Base-by-base conservation (phyloP, 2,329 filamentous ascomycete genomes). In the Cryoendolithus antarcticus region DNA sequence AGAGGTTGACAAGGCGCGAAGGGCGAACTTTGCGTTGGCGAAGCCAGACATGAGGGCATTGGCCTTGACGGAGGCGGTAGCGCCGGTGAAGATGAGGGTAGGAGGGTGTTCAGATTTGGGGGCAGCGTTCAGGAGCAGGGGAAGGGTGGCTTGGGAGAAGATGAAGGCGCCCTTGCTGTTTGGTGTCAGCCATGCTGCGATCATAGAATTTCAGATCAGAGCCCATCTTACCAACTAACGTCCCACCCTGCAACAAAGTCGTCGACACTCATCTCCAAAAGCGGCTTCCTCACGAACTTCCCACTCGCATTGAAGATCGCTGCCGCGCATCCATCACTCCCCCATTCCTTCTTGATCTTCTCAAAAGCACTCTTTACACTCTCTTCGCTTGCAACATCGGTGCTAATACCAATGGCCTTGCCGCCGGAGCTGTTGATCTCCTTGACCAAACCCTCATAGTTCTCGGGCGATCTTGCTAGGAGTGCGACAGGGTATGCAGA, bases 81-180 rank as follows among this genome's bases (percentile, higher is more conserved):
- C 86, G 27, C 86, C 86, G 0, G 86, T 93, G 61, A 93, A 82
- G 52, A 94, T 80, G 12, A 94, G 66, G 0, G 81, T 80, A 0
- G 86, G 86, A 4, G 86, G 83, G 53, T 85, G 62, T 27, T 71
- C 66, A 0, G 72, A 60, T 31, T 55, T 51, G 30, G 63, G 51
- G 1, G 76, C 71, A 0, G 77, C 68, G 13, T 76, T 69, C 2
- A 88, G 69, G 1, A 93, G 72, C 1, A 80, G 67, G 0, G 86
- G 86, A 1, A 93, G 62, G 1, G 74, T 66, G 2, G 70, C 67
- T 58, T 89, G 78, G 1, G 83, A 76, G 59, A 93, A 93, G 50
- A 79, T 63, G 59, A 85, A 86, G 21, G 82, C 80, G 9, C 84
- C 85, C 29, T 70, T 69, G 5, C 74, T 77, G 41, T 34, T 42